Conservation (phyloP, 345 rosid species). For the Microcos paniculata region DNA sequence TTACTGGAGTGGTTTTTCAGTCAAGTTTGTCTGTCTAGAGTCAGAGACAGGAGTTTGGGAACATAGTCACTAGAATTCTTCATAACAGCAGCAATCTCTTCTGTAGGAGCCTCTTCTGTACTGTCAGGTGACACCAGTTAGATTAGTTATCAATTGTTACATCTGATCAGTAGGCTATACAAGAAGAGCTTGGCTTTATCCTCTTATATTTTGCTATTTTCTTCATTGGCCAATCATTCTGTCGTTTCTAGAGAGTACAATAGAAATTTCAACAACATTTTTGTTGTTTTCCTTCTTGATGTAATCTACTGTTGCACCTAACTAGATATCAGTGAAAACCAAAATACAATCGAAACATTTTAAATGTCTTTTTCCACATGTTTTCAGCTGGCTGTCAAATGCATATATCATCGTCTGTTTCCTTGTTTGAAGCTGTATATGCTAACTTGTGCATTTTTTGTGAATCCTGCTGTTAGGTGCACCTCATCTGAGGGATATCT, state of each 20-base stretch:
- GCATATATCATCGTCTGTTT: background rate
- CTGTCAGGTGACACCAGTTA: background rate
- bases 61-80: background rate
- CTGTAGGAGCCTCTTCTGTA: background rate
- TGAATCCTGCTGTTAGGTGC: slow-evolving; percentile 44
- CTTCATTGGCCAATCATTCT: background rate
- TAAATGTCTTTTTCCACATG: background rate
- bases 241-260: background rate
- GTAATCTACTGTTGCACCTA: background rate
- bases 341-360: background rate
- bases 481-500: slow-evolving; percentile 74
- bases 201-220: background rate
- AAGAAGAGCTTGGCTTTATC: background rate
- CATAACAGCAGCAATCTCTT: background rate
- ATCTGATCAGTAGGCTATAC: background rate
- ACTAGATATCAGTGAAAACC: background rate
- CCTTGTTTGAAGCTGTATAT: background rate
- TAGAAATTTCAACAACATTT: background rate
- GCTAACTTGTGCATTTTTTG: background rate
- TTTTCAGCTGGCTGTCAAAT: background rate
- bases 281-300: background rate
- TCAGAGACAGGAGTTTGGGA: background rate
- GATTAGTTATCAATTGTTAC: background rate
- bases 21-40: background rate
- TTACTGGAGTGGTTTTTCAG: background rate